These are phyloP conservation scores for Wickerhamiella kazuoi DNA, from an alignment of 805 yeast species.

Conservation along the genomic window DNA sequence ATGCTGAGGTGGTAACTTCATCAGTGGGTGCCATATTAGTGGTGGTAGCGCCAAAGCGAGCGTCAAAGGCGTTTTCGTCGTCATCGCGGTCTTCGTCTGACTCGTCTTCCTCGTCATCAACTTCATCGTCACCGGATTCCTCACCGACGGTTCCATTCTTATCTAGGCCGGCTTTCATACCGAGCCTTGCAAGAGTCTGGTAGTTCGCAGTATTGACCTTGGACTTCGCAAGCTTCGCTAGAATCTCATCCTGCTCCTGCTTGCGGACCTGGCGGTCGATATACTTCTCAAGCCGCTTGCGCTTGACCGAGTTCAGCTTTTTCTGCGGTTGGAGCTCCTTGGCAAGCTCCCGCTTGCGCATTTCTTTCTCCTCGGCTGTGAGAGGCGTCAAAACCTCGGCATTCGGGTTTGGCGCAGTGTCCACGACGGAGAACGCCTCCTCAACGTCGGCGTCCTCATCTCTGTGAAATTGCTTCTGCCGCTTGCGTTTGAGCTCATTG, in stretches of 20 bases:
- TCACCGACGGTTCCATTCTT: slow-evolving; percentile 42
- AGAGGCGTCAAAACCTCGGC: slow-evolving; percentile 45
- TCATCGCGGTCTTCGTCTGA: slow-evolving; percentile 46
- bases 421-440: slow-evolving; percentile 6
- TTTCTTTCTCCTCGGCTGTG: slow-evolving; percentile 42
- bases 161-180: too few species aligned
- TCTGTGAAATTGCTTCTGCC: slow-evolving; percentile 48
- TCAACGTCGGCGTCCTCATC: slow-evolving; percentile 11
- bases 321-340: slow-evolving; percentile 41
- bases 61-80: slow-evolving; percentile 41
- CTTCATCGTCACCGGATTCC: slow-evolving; percentile 60
- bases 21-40: too few species aligned
- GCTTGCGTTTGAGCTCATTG: slow-evolving; percentile 43
- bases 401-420: slow-evolving; percentile 30
- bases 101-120: slow-evolving; percentile 56
- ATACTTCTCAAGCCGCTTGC: slow-evolving; percentile 73
- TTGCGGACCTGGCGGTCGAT: slow-evolving; percentile 26
- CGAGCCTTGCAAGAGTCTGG: slow-evolving; percentile 60
- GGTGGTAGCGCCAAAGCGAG: too few species aligned
- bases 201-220: slow-evolving; percentile 53
- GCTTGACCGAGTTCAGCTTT: slow-evolving; percentile 51
- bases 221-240: slow-evolving; percentile 49
- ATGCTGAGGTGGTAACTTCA: too few species aligned
- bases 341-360: slow-evolving; percentile 47
- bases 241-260: slow-evolving; percentile 58